Evolutionary conservation across 2,329 filamentous ascomycete species (phyloP).

Genomic region (Pestalotiopsis sp.): DNA sequence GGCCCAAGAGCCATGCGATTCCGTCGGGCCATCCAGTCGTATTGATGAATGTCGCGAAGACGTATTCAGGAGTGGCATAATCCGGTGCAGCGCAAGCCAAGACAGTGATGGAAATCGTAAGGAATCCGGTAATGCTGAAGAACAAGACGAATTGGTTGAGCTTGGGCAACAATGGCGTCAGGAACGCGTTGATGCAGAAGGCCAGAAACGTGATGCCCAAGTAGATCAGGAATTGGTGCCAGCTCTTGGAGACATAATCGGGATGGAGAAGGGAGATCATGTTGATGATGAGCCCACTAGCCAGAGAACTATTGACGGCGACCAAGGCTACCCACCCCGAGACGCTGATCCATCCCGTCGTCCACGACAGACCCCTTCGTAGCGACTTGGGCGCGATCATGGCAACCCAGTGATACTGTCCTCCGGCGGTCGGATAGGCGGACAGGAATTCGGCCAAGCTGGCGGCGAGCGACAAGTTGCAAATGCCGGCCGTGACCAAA

Average conservation of each 20-base stretch:
- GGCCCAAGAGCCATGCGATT: constrained; percentile 55
- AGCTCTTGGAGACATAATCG: constrained; percentile 57
- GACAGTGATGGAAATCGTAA: constrained; percentile 69
- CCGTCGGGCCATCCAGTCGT: constrained; percentile 70
- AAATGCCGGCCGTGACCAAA: constrained; percentile 62
- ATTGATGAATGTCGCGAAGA: constrained; percentile 70
- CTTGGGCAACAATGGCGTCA: constrained; percentile 61
- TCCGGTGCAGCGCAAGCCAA: constrained; percentile 66
- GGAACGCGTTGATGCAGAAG: constrained; percentile 66
- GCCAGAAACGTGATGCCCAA: constrained; percentile 62
- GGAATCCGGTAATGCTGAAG: constrained; percentile 71
- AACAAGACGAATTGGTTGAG: constrained; percentile 71
- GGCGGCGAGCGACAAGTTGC: constrained; percentile 69
- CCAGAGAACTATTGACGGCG: constrained; percentile 68
- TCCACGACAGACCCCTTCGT: constrained; percentile 67
- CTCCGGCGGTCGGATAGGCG: constrained; percentile 61
- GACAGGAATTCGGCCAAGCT: constrained; percentile 73
- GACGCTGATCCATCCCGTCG: constrained; percentile 73
- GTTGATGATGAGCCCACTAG: constrained; percentile 66
- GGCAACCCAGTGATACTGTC: constrained; percentile 74
- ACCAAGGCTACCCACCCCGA: constrained; percentile 73
- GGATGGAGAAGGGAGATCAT: constrained; percentile 64
- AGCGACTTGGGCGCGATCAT: constrained; percentile 60
- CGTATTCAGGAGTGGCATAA: constrained; percentile 65
- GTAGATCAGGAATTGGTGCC: constrained; percentile 77